Base-by-base conservation (phyloP, 2,329 filamentous ascomycete species). In the Diplodia intermedia region DNA sequence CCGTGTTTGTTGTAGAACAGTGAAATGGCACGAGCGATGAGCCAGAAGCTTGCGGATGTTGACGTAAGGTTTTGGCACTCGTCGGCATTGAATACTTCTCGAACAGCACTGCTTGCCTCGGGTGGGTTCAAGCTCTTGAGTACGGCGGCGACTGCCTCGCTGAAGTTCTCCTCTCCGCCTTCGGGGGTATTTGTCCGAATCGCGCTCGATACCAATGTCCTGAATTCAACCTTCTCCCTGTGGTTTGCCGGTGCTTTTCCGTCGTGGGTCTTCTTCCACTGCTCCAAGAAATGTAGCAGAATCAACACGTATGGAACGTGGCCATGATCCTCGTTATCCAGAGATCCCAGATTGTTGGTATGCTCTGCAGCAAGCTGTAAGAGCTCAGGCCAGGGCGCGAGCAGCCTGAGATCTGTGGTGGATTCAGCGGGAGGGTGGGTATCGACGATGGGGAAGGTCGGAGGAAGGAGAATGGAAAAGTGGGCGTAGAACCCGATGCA, bases 131-230 rank as follows among this genome's bases (percentile, higher is more conserved):
- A 83, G n/a, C 91, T 91, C 79, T 97, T 97, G 74, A 98, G 84
- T 0, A 98, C 93, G 5, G 94, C 93, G 15, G 88, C 89, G 55
- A 90, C 89, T 4, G 95, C 96, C 79, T 99, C 95, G 69, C 97
- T 93, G 75, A 93, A 99, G 78, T 99, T 99, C 81, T 99, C 95
- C 76, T 99, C 95, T 68, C 91, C 92, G 55, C 93, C 94, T 77
- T 97, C 93, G 0, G 92, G 79, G 68, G 89, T 96, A 72, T 90
- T 82, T 62, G 83, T 91, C 72, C 93, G 88, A 72, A 90, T 87
- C 2, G 86, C 88, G 6, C 84, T 83, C 12, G 88, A 83, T 1
- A 99, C 88, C 14, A 90, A 80, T 33, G 89, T 86, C 67, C 91
- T 86, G 77, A 99, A 98, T 15, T 89, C 89, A 8, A 85, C 89